A percentile compares a stretch with the other conserved stretches of the same genome.
These are phyloP conservation scores for Sclerospora graminicola DNA, from an alignment of 352 stramenopile genomes.

Conservation along the genomic window DNA sequence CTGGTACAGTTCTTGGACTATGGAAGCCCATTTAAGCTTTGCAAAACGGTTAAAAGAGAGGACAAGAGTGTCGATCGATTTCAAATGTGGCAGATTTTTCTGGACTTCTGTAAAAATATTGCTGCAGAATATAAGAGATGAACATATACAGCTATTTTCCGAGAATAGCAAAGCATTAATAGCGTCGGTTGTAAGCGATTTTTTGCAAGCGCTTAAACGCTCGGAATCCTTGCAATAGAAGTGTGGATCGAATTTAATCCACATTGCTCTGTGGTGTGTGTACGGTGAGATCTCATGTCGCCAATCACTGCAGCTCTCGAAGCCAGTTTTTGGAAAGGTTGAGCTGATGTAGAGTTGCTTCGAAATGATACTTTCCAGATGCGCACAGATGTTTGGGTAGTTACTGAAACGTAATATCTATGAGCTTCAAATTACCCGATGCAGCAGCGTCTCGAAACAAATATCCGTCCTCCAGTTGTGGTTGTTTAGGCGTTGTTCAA, in stretches of 20 bases:
- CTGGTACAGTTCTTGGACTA: conserved; percentile 48
- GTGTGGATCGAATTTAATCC: conserved; percentile 37
- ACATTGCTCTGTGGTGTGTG: conserved; percentile 62
- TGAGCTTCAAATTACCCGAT: conserved; percentile 39
- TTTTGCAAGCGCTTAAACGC: conserved; percentile 62
- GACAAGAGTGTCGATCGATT: conserved; percentile 49
- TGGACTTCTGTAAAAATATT: conserved; percentile 51
- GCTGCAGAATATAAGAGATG: conserved; percentile 54
- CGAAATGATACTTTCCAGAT: conserved; percentile 40
- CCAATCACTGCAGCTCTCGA: conserved; percentile 28
- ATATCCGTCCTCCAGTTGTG: conserved; percentile 34
- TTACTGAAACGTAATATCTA: conserved; percentile 45
- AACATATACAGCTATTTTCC: conserved; percentile 17
- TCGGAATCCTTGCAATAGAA: conserved; percentile 40
- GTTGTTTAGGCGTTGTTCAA: conserved; percentile 18
- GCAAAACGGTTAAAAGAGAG: conserved; percentile 62
- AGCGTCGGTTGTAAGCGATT: conserved; percentile 43
- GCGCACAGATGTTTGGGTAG: conserved; percentile 30
- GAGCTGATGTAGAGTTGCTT: conserved; percentile 41
- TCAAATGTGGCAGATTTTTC: conserved; percentile 28
- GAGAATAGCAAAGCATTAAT: conserved; percentile 32
- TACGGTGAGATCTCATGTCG: conserved; percentile 40
- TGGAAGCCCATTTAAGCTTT: conserved; percentile 35
- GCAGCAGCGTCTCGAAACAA: conserved; percentile 56
- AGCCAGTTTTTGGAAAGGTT: conserved; percentile 74